phyloP scores from a whole-genome alignment of 164 flowering plant species.

The Berberis vulgaris region DNA sequence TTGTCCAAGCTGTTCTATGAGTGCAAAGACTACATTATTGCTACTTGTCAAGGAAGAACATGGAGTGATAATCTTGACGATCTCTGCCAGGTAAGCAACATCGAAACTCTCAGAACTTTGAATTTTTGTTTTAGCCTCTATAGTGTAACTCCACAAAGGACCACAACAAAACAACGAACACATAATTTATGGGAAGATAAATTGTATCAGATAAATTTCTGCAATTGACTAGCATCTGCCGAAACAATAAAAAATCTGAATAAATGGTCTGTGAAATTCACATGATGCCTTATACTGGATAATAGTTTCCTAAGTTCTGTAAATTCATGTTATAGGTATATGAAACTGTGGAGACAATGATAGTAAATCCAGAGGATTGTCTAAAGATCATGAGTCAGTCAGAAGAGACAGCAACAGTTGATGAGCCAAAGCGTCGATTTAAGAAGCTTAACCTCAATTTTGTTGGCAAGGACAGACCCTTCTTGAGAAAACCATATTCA shows the following conservation, averaged over 20 bases:
- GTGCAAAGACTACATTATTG: conserved; percentile 68
- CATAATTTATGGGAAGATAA: neutral
- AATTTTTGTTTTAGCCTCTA: neutral
- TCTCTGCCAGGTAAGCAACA: conserved; percentile 60
- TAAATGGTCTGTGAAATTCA: neutral
- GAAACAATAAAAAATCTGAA: neutral
- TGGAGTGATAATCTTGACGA: conserved; percentile 66
- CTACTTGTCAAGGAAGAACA: conserved; percentile 43
- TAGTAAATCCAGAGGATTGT: conserved; percentile 58
- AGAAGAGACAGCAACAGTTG: conserved; percentile 35
- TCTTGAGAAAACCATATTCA: conserved; percentile 23
- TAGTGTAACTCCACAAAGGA: neutral
- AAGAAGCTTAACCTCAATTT: conserved; percentile 52
- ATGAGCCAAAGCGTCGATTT: conserved; percentile 52
- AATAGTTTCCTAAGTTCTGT: neutral
- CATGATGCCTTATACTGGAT: no score
- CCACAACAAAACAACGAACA: neutral
- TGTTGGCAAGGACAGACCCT: conserved; percentile 44
- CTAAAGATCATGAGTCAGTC: conserved; percentile 40
- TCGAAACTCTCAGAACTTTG: neutral
- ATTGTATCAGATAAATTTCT: no score
- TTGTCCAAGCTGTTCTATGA: conserved; percentile 64
- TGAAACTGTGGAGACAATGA: conserved; percentile 67
- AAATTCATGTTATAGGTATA: conserved; percentile 46
- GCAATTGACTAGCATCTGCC: no score